These are phyloP conservation scores for Ceriops decandra DNA, from an alignment of 345 rosid genomes.

Conservation along the genomic window DNA sequence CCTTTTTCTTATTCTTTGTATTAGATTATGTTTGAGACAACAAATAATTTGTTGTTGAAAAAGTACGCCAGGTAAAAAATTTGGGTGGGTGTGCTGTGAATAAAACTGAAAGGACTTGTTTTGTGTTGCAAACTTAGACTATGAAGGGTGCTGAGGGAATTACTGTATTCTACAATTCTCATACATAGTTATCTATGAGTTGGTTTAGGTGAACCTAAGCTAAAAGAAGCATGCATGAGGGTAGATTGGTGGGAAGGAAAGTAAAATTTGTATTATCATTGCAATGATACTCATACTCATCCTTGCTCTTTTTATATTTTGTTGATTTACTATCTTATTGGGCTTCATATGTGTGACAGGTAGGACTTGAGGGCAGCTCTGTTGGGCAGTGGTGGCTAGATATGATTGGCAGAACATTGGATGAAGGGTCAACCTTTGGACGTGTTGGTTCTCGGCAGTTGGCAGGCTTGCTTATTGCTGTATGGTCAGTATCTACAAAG, in stretches of 20 bases:
- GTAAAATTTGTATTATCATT: neutral
- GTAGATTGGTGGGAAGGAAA: neutral
- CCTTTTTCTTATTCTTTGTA: neutral
- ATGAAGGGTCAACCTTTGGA: slow-evolving; percentile 73
- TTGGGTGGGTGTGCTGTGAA: neutral
- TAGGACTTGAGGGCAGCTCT: slow-evolving; percentile 98
- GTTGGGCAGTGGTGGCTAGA: slow-evolving; percentile 96
- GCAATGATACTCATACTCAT: neutral
- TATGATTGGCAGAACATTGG: slow-evolving; percentile 76
- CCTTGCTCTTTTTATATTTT: slow-evolving; percentile 2
- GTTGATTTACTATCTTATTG: slow-evolving; percentile 5
- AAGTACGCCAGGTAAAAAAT: neutral
- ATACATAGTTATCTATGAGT: neutral
- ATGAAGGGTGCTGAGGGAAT: neutral
- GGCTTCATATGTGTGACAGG: slow-evolving; percentile 48
- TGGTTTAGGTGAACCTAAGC: neutral
- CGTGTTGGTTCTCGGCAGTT: slow-evolving; percentile 94
- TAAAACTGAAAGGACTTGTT: neutral
- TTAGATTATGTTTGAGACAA: neutral
- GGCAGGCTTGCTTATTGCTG: slow-evolving; percentile 76
- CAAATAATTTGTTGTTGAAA: neutral
- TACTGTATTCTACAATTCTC: neutral
- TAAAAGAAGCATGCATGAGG: neutral
- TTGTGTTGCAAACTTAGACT: neutral
- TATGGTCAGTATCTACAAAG: slow-evolving; percentile 24